Conservation (phyloP, 345 rosid species). For the Eucalyptus polybractea region DNA sequence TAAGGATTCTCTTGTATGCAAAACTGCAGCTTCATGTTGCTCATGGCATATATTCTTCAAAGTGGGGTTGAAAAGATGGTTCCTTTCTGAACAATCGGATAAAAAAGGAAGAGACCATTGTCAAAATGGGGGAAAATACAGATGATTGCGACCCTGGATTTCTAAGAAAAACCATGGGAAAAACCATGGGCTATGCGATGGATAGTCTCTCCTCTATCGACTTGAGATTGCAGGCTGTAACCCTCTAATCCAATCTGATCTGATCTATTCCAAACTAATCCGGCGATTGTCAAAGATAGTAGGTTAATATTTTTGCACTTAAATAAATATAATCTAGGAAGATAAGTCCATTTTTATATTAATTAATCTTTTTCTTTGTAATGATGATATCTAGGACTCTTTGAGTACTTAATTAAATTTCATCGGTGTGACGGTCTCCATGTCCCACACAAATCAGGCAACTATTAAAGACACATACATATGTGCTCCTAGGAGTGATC, state of each 20-base stretch:
- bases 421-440: not conserved
- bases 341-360: not conserved
- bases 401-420: not conserved
- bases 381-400: not conserved
- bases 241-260: not conserved
- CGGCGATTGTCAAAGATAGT: not conserved
- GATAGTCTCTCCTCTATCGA: not conserved
- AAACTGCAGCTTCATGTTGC: not conserved
- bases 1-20: not conserved
- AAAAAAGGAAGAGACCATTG: not conserved
- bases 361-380: not conserved
- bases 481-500: not conserved
- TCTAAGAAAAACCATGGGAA: not conserved
- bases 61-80: not conserved
- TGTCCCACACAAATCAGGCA: not conserved
- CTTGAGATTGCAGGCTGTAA: not conserved
- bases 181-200: not conserved
- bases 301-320: not conserved
- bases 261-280: not conserved
- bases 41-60: not conserved
- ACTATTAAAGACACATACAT: not conserved
- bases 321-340: not conserved
- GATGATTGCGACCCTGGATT: not conserved
- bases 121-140: not conserved
- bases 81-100: not conserved